Percentiles rank a stretch among this genome's conserved stretches.
Evolutionary conservation across 305 asterid species (phyloP).

Genomic region (Fraxinus sp.): DNA sequence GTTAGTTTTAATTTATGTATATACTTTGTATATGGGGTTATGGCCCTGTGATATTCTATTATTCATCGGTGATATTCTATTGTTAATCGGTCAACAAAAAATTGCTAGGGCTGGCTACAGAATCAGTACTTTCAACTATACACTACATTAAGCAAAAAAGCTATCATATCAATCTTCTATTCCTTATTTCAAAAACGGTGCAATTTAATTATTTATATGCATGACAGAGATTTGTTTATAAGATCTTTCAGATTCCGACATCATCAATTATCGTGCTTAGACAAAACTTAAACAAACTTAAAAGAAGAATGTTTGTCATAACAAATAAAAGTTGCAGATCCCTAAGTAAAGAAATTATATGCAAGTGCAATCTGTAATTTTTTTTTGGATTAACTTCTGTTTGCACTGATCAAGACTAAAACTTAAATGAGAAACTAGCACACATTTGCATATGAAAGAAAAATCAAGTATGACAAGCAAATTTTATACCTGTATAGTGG

Average conservation of each 20-base stretch:
- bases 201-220: neutral
- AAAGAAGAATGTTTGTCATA: neutral
- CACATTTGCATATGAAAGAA: neutral
- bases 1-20: neutral
- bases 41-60: neutral
- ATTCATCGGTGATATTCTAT: neutral
- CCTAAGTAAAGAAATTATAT: neutral
- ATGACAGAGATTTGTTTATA: slow-evolving; percentile 14
- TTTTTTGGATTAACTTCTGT: neutral
- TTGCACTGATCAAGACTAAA: neutral
- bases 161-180: neutral
- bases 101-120: neutral
- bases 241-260: slow-evolving; percentile 3
- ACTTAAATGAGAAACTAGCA: neutral
- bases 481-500: slow-evolving; percentile 66
- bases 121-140: neutral
- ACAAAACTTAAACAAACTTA: neutral
- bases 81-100: neutral
- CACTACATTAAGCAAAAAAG: neutral
- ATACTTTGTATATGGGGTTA: neutral
- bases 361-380: neutral
- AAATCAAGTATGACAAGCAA: slow-evolving; percentile 14
- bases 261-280: slow-evolving; percentile 13
- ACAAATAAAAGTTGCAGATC: neutral
- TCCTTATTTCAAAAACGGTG: neutral